Base-by-base conservation (phyloP, 352 stramenopile species). In the Phytopythium cucurbitacearum region DNA sequence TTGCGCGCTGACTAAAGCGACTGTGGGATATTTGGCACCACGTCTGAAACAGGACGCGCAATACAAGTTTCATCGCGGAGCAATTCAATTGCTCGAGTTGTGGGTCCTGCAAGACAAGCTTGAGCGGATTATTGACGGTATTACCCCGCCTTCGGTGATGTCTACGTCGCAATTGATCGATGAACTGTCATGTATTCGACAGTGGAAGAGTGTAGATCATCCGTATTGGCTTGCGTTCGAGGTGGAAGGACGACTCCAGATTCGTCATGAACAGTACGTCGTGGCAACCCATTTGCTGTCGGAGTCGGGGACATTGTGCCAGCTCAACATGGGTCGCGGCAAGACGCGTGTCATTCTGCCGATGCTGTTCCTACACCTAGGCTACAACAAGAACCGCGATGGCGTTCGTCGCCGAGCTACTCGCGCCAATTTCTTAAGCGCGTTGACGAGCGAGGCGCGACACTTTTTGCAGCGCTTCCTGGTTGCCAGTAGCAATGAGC, bases 141-240 rank as follows among this genome's bases (percentile, higher is more conserved):
- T 70, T 8, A 55, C 62, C 8, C 52, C 21, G 2, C 21, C 21
- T 28, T 28, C 21, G 21, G 21, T 28, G 21, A 28, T 28, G 21
- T 28, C 21, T 1, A 28, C 21, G 21, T 28, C 21, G 21, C 21
- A 61, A 21, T 49, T 89, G 40, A 49, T 83, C 2, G 64, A 81
- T n/a, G 87, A 96, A 21, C 57, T 94, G 3, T n/a, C 53, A 7
- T 74, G 65, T 54, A 53, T 42, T 1, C 69, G 67, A n/a, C 28
- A 64, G 32, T 96, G 85, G 85, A 45, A 77, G 28, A 67, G 65
- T 9, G 40, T 2, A 0, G 66, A 84, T 3, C 73, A 87, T 54
- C 85, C 85, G 2, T 85, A 77, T 50, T 96, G 88, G 86, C 64
- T 95, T 45, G 81, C 87, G 16, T 96, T 97, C 63, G 88, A 97